Conservation (phyloP, 2,329 filamentous ascomycete genomes). For the Hymenoscyphus scutula region DNA sequence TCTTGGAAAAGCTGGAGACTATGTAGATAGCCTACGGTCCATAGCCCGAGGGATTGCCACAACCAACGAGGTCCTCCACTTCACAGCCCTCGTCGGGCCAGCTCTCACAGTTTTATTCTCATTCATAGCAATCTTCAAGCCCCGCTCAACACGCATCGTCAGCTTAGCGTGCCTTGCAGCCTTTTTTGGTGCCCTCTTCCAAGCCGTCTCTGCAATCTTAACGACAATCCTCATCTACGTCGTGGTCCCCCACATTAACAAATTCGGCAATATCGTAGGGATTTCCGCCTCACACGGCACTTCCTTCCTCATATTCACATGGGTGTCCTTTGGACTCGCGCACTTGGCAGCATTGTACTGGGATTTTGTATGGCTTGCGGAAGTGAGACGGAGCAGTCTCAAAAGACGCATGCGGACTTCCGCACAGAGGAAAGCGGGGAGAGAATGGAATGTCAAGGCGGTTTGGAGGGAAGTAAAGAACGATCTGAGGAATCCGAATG, state of each 20-base stretch:
- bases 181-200: background rate
- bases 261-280: background rate
- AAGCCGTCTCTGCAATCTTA: background rate
- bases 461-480: background rate
- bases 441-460: background rate
- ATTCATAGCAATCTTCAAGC: background rate
- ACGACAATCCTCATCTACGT: background rate
- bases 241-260: background rate
- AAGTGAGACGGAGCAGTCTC: background rate
- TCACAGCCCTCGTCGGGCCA: background rate
- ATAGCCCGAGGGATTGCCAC: background rate
- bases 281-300: background rate
- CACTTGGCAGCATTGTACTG: background rate
- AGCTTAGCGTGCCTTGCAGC: background rate
- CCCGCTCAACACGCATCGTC: background rate
- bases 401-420: background rate
- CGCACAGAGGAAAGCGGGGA: background rate
- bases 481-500: background rate
- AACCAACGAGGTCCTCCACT: background rate
- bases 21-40: background rate
- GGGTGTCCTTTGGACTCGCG: background rate
- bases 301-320: background rate
- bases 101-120: background rate
- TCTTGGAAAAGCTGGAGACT: background rate
- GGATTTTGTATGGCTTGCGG: background rate